phyloP scores from a whole-genome alignment of 257 asterid species.

The Salvia hispanica region DNA sequence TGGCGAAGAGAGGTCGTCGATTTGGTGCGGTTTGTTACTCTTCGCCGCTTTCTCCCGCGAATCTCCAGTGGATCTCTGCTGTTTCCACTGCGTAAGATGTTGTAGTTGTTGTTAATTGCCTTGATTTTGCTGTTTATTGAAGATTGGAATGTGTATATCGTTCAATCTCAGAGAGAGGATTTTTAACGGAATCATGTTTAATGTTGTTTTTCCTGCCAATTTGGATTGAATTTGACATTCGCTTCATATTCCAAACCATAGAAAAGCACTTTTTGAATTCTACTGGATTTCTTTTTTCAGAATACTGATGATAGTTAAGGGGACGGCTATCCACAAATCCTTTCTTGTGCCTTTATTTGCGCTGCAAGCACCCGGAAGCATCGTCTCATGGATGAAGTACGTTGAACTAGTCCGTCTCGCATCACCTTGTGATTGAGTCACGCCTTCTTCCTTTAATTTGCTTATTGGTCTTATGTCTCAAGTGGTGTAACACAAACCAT shows the following conservation, averaged over 20 bases:
- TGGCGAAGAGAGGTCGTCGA: constrained; percentile 41
- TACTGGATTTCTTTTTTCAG: constrained; percentile 41
- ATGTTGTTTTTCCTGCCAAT: background rate
- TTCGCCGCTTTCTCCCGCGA: constrained; percentile 54
- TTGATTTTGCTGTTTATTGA: background rate
- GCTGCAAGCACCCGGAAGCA: constrained; percentile 73
- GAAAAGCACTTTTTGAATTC: background rate
- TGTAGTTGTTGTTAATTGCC: background rate
- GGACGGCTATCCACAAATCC: constrained; percentile 79
- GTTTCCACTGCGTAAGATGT: constrained; percentile 61
- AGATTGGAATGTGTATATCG: background rate
- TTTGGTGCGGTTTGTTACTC: constrained; percentile 63
- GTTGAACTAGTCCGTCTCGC: constrained; percentile 18
- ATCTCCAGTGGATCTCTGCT: constrained; percentile 74
- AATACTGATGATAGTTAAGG: constrained; percentile 75
- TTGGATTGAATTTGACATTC: constrained; percentile 13
- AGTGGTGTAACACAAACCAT: constrained; percentile 22
- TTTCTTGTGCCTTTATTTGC: constrained; percentile 87
- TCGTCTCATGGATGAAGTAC: constrained; percentile 88
- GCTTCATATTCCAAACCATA: background rate
- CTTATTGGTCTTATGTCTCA: constrained; percentile 23
- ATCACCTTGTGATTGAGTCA: background rate
- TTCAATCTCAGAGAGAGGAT: background rate
- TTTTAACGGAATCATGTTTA: constrained; percentile 3
- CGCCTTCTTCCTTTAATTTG: constrained; percentile 3